A percentile compares a stretch with the other conserved stretches of the same genome.
Evolutionary conservation across 208 protist genomes (phyloP).

Genomic region (Crithidia thermophila): DNA sequence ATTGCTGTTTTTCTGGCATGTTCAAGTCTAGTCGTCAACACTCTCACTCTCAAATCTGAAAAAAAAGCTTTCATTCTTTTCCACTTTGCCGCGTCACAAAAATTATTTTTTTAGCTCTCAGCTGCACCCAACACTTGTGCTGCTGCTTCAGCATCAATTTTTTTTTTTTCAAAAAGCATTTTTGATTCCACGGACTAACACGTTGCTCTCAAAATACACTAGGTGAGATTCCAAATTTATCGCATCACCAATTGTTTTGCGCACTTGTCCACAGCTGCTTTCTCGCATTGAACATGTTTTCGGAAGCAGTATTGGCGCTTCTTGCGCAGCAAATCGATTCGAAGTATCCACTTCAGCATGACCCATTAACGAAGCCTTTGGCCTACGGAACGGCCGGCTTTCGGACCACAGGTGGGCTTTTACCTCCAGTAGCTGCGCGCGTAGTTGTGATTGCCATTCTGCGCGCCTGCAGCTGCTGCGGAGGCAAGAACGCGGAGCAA

Average conservation of each 20-base stretch:
- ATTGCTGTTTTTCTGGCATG: too few relatives aligned
- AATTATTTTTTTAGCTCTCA: too few relatives aligned
- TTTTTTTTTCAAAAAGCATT: conserved; percentile 14
- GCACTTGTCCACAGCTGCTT: conserved; percentile 11
- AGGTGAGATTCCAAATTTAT: too few relatives aligned
- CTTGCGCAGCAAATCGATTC: conserved; percentile 33
- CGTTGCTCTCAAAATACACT: too few relatives aligned
- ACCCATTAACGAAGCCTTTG: conserved; percentile 26
- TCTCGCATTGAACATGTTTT: conserved; percentile 8
- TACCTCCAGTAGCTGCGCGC: conserved; percentile 67
- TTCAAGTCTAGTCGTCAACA: too few relatives aligned
- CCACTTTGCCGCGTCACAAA: too few relatives aligned
- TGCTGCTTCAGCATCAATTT: conserved; percentile 6
- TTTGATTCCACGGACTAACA: too few relatives aligned
- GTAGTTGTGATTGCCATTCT: conserved; percentile 63
- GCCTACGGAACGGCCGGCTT: conserved; percentile 87
- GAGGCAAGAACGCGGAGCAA: conserved; percentile 4
- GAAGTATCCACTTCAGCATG: conserved; percentile 50
- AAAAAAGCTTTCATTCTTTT: too few relatives aligned
- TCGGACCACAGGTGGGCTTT: conserved; percentile 42
- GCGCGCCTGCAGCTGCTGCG: conserved; percentile 39
- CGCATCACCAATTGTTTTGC: too few relatives aligned
- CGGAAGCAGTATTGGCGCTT: conserved; percentile 19
- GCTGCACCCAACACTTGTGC: background rate
- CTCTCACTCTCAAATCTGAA: background rate